Evolutionary conservation across 768 basidiomycete genomes (phyloP).

Genomic region (Mycena maculata): DNA sequence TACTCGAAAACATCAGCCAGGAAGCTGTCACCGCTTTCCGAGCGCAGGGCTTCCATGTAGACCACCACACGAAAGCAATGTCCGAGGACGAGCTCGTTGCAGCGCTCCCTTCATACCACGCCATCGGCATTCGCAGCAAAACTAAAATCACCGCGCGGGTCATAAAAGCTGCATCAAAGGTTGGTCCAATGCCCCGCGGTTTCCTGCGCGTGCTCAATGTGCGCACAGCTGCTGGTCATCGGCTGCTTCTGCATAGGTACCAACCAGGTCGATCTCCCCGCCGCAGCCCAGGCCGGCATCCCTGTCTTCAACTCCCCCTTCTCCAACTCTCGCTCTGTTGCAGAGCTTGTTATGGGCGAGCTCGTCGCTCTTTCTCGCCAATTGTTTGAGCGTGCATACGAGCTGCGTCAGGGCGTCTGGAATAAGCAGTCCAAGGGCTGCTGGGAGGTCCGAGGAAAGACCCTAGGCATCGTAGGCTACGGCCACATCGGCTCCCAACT

Average conservation of each 20-base stretch:
- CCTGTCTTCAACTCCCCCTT: conserved; percentile 99
- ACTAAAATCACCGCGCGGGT: conserved; percentile 95
- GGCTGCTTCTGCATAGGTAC: conserved; percentile 99
- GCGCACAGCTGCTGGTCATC: conserved; percentile 85
- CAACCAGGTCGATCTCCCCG: conserved; percentile 93
- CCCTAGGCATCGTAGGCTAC: conserved; percentile 96
- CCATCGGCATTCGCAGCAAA: conserved; percentile 96
- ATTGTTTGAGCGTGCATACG: conserved; percentile 87
- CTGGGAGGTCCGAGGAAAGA: conserved; percentile 98
- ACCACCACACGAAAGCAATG: conserved; percentile 87
- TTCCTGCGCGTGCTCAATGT: conserved; percentile 3
- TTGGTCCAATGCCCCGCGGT: conserved; percentile 44
- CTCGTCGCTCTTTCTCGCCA: conserved; percentile 95
- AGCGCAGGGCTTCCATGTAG: conserved; percentile 90
- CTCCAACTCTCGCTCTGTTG: conserved; percentile 98
- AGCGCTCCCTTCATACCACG: conserved; percentile 87
- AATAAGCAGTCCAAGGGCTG: conserved; percentile 99
- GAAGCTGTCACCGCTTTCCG: conserved; percentile 87
- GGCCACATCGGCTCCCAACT: conserved; percentile 98
- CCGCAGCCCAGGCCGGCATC: conserved; percentile 88
- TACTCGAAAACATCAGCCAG: conserved; percentile 95
- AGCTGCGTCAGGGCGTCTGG: conserved; percentile 93
- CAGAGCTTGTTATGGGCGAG: conserved; percentile 96
- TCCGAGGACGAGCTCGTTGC: conserved; percentile 93
- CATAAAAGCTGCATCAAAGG: conserved; percentile 88